These are phyloP conservation scores for Thymus mandschuricus DNA, from an alignment of 257 asterid genomes.

Conservation along the genomic window DNA sequence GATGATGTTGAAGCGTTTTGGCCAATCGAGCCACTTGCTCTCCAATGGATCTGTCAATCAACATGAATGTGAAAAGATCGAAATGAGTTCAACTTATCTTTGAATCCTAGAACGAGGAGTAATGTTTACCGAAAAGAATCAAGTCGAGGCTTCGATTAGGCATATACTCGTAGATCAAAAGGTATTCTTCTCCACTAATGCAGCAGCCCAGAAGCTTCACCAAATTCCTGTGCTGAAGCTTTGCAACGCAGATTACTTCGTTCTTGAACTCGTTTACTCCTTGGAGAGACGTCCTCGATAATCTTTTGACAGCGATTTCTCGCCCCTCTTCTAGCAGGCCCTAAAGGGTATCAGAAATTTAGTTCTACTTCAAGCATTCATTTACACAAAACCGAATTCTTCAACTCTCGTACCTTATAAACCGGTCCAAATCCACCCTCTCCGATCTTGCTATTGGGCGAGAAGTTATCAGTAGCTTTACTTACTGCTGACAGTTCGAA, in stretches of 20 bases:
- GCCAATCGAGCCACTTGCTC: slow-evolving; percentile 21
- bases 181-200: slow-evolving; percentile 28
- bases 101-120: neutral
- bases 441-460: slow-evolving; percentile 32
- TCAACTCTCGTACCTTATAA: slow-evolving; percentile 25
- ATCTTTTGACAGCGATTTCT: slow-evolving; percentile 29
- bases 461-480: slow-evolving; percentile 33
- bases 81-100: neutral
- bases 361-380: neutral
- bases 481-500: slow-evolving; percentile 24
- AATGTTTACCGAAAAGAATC: slow-evolving; percentile 26
- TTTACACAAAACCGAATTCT: neutral
- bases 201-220: slow-evolving; percentile 34
- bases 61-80: neutral
- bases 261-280: slow-evolving; percentile 28
- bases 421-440: slow-evolving; percentile 46
- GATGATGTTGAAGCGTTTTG: slow-evolving; percentile 22
- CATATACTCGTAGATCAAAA: slow-evolving; percentile 27
- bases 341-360: neutral
- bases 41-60: slow-evolving; percentile 20
- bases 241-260: slow-evolving; percentile 21
- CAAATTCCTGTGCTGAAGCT: slow-evolving; percentile 31
- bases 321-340: slow-evolving; percentile 26
- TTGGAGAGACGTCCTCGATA: slow-evolving; percentile 29
- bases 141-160: slow-evolving; percentile 26